These are phyloP conservation scores for Kodamaea sagamina DNA, from an alignment of 805 yeast species.

Conservation along the genomic window DNA sequence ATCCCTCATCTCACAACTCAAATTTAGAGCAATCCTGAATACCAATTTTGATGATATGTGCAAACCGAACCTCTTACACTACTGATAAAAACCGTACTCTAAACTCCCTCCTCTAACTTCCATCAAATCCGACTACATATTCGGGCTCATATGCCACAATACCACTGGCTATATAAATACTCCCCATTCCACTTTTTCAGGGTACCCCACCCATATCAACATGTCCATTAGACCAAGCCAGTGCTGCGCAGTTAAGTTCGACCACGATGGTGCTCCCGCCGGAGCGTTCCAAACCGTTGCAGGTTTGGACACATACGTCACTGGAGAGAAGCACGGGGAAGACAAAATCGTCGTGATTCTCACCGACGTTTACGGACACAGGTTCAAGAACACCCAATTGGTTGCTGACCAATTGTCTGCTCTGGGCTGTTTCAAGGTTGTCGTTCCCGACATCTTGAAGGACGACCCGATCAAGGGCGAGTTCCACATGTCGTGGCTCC, in stretches of 20 bases:
- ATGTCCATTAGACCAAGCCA: slow-evolving; percentile 20
- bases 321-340: slow-evolving; percentile 24
- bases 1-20: no score
- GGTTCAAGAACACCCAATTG: slow-evolving; percentile 28
- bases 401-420: slow-evolving; percentile 29
- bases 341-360: slow-evolving; percentile 27
- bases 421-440: slow-evolving; percentile 22
- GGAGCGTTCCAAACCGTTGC: slow-evolving; percentile 24
- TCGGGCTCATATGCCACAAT: no score
- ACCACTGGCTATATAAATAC: no score
- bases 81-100: no score
- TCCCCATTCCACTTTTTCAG: no score
- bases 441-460: slow-evolving; percentile 34
- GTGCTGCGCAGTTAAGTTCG: slow-evolving; percentile 25
- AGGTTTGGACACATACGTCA: slow-evolving; percentile 32
- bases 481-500: slow-evolving; percentile 11
- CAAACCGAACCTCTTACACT: no score
- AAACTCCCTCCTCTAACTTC: no score
- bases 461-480: slow-evolving; percentile 22
- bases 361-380: slow-evolving; percentile 34
- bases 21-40: no score
- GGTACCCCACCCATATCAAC: no score
- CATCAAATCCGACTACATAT: no score
- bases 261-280: slow-evolving; percentile 31
- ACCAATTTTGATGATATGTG: no score